A percentile compares a stretch with the other conserved stretches of the same genome.
phyloP scores from a whole-genome alignment of 345 rosid genomes.

The Bruguiera sexangula region DNA sequence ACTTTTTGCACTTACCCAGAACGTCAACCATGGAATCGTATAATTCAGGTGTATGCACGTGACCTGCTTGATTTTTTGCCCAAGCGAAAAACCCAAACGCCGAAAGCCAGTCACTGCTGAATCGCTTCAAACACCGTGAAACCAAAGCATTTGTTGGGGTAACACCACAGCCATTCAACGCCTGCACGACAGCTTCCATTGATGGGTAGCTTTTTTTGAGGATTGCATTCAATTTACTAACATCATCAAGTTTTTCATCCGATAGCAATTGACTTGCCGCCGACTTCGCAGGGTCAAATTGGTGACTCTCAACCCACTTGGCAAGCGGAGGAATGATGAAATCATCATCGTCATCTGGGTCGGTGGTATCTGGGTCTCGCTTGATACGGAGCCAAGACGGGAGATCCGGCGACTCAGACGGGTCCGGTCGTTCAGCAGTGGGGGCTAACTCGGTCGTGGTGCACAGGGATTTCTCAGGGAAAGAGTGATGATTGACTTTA shows the following conservation, averaged over 20 bases:
- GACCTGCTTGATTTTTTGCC: conserved; percentile 73
- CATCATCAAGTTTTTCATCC: conserved; percentile 31
- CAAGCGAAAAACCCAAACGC: conserved; percentile 68
- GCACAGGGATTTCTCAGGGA: background rate
- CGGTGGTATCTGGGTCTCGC: conserved; percentile 22
- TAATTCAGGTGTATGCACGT: conserved; percentile 40
- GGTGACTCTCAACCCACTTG: conserved; percentile 49
- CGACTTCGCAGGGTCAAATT: conserved; percentile 12
- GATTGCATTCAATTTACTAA: conserved; percentile 47
- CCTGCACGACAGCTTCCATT: conserved; percentile 33
- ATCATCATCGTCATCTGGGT: conserved; percentile 40
- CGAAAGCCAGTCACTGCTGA: conserved; percentile 55
- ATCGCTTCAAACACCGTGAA: conserved; percentile 55
- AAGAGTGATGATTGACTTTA: too few relatives aligned
- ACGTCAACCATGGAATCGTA: conserved; percentile 65
- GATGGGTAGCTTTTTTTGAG: conserved; percentile 38
- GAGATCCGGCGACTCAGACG: conserved; percentile 57
- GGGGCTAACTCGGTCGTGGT: conserved; percentile 17
- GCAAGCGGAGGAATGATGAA: conserved; percentile 76
- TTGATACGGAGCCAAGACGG: conserved; percentile 56
- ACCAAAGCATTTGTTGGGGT: conserved; percentile 39
- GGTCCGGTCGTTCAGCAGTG: conserved; percentile 17
- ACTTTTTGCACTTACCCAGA: conserved; percentile 55
- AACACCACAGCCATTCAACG: conserved; percentile 37
- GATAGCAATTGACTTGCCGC: conserved; percentile 2